These are phyloP conservation scores for Saururus chinensis DNA, from an alignment of 164 flowering plant species.

Conservation along the genomic window DNA sequence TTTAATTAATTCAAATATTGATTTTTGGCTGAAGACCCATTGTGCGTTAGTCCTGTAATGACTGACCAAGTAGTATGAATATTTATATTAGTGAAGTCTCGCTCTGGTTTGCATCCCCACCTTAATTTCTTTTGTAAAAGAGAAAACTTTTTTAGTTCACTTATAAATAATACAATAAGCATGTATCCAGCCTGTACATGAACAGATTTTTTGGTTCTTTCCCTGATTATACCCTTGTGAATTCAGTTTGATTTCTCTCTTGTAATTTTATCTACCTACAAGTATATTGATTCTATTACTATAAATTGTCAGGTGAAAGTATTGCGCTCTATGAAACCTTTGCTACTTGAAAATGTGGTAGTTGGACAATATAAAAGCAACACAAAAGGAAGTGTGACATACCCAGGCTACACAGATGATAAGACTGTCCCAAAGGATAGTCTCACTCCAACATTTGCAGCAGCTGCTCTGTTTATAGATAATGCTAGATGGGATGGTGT, in stretches of 20 bases:
- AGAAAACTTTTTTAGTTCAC: too few relatives aligned
- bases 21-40: too few relatives aligned
- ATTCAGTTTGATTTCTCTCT: background rate
- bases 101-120: too few relatives aligned
- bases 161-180: too few relatives aligned
- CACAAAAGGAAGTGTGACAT: constrained; percentile 55
- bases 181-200: too few relatives aligned
- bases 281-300: background rate
- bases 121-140: too few relatives aligned
- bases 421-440: constrained; percentile 76
- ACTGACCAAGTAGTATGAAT: too few relatives aligned
- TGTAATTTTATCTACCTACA: background rate
- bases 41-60: too few relatives aligned
- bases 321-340: constrained; percentile 76
- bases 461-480: constrained; percentile 88
- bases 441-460: constrained; percentile 92
- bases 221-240: too few relatives aligned
- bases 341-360: constrained; percentile 64
- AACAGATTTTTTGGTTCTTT: too few relatives aligned
- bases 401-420: constrained; percentile 85
- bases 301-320: constrained; percentile 62
- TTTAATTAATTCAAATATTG: too few relatives aligned
- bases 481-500: constrained; percentile 99
- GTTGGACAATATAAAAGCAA: constrained; percentile 89
- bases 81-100: too few relatives aligned